These are phyloP conservation scores for Fusarium pininemorale DNA, from an alignment of 2,329 filamentous ascomycete genomes.

Conservation along the genomic window DNA sequence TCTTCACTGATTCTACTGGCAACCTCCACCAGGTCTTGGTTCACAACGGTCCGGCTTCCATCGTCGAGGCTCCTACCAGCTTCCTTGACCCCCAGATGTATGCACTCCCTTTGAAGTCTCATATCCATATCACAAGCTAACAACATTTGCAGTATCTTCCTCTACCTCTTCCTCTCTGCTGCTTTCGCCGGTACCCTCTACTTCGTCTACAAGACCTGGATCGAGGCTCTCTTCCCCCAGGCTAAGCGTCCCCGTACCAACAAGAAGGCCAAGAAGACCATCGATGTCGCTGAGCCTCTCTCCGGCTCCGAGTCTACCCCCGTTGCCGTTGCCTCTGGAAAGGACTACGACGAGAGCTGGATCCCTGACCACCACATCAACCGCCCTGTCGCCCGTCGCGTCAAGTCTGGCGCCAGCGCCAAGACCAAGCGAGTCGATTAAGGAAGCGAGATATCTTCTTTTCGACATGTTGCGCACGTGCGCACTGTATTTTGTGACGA, in stretches of 20 bases:
- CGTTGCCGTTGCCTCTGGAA: conserved; percentile 72
- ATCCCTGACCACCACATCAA: conserved; percentile 91
- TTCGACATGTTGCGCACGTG: background rate
- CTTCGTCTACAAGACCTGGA: conserved; percentile 99
- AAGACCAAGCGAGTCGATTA: conserved; percentile 54
- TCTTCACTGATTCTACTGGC: conserved; percentile 74
- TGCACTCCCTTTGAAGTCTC: conserved; percentile 46
- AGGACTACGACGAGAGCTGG: conserved; percentile 91
- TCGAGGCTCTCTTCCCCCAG: conserved; percentile 94
- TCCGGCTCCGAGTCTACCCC: conserved; percentile 77
- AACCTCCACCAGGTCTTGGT: conserved; percentile 79
- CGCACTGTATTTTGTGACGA: conserved; percentile 7
- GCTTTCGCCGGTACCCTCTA: conserved; percentile 83
- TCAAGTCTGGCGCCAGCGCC: conserved; percentile 66
- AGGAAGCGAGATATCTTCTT: background rate
- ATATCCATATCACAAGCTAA: background rate
- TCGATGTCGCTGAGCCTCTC: conserved; percentile 67
- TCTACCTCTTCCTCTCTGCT: conserved; percentile 88
- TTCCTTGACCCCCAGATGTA: conserved; percentile 97
- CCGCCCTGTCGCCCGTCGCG: conserved; percentile 76
- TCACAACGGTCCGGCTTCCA: conserved; percentile 82
- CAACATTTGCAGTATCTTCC: conserved; percentile 79
- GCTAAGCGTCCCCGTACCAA: conserved; percentile 73
- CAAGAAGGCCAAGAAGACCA: conserved; percentile 73
- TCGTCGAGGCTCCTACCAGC: conserved; percentile 91